These are phyloP conservation scores for Triglochin maritima DNA, from an alignment of 106 monocot genomes.

Conservation along the genomic window DNA sequence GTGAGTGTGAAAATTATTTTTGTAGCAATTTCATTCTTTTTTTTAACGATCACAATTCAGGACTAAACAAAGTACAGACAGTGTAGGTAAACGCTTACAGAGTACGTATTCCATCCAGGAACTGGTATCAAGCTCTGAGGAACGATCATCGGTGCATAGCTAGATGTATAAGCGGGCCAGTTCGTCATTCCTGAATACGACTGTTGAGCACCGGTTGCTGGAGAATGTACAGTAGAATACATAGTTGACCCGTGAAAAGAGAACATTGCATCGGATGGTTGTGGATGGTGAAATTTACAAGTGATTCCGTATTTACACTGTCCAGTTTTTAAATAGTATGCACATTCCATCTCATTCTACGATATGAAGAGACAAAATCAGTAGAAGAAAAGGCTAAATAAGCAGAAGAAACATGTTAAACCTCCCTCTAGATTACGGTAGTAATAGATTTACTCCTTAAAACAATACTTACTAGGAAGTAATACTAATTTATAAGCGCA, in stretches of 20 bases:
- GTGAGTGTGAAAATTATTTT: background rate
- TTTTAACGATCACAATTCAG: background rate
- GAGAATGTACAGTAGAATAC: constrained; percentile 55
- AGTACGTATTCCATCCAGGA: constrained; percentile 59
- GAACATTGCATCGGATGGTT: constrained; percentile 61
- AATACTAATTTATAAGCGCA: constrained; percentile 12
- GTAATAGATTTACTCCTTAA: background rate
- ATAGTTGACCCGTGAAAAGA: constrained; percentile 59
- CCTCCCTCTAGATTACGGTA: background rate
- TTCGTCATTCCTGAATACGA: constrained; percentile 42
- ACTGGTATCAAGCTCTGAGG: constrained; percentile 79
- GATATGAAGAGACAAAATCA: constrained; percentile 10
- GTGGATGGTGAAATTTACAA: constrained; percentile 94
- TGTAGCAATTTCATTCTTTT: background rate
- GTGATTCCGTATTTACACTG: constrained; percentile 81
- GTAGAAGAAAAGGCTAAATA: background rate
- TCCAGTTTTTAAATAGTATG: constrained; percentile 76
- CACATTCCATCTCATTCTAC: constrained; percentile 75
- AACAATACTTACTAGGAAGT: background rate
- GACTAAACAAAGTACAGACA: background rate
- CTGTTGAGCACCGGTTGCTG: constrained; percentile 43
- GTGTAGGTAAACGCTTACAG: constrained; percentile 39
- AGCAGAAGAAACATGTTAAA: background rate
- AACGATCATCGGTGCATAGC: constrained; percentile 59
- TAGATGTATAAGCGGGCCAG: constrained; percentile 62